Conservation (phyloP, 768 basidiomycete species). For the Lactarius vividus region DNA sequence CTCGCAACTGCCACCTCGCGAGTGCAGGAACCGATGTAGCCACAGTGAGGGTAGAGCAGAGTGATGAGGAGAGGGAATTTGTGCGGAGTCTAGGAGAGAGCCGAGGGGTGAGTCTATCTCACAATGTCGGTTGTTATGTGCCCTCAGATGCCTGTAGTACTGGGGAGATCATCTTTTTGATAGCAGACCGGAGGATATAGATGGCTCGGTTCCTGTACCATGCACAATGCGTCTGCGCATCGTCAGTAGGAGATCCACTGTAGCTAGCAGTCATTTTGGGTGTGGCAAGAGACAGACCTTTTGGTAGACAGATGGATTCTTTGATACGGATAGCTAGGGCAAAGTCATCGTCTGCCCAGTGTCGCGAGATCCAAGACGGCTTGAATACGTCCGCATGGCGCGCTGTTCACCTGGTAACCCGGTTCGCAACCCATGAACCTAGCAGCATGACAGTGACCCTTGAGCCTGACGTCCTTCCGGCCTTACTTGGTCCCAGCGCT, state of each 20-base stretch:
- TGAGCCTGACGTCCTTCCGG: constrained; percentile 40
- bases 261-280: background rate
- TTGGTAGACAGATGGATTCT: constrained; percentile 61
- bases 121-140: constrained; percentile 44
- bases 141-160: constrained; percentile 35
- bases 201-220: constrained; percentile 35
- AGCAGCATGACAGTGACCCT: constrained; percentile 48
- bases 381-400: constrained; percentile 21
- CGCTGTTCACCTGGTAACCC: background rate
- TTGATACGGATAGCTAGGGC: constrained; percentile 61
- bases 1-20: constrained; percentile 68
- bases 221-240: too few relatives aligned
- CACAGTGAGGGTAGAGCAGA: constrained; percentile 76
- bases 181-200: constrained; percentile 35
- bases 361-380: constrained; percentile 25
- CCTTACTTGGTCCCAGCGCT: constrained; percentile 45
- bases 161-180: constrained; percentile 37
- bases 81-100: constrained; percentile 67
- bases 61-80: constrained; percentile 64
- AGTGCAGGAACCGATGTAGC: constrained; percentile 67
- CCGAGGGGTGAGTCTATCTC: constrained; percentile 57
- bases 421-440: constrained; percentile 3
- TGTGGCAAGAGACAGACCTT: constrained; percentile 43
- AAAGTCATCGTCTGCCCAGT: constrained; percentile 77
- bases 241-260: background rate